Evolutionary conservation across 2,329 filamentous ascomycete species (phyloP).

Genomic region (Monilinia fructigena): DNA sequence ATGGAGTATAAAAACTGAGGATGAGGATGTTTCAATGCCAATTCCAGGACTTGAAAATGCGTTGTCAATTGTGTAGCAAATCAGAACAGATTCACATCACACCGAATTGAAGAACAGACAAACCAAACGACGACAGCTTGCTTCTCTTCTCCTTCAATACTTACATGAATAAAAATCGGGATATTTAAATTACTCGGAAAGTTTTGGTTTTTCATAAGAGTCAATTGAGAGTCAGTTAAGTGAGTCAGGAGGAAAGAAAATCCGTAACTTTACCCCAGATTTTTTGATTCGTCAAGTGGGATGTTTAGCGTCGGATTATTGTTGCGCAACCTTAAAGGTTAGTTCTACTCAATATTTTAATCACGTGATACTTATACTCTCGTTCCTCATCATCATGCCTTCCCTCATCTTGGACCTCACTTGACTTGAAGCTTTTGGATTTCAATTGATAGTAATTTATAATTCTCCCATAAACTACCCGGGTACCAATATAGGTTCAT

Average conservation of each 20-base stretch:
- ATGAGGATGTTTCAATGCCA: neutral
- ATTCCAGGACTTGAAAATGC: neutral
- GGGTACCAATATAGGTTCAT: neutral
- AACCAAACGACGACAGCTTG: neutral
- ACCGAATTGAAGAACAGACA: neutral
- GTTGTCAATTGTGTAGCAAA: neutral
- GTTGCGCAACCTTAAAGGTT: no score
- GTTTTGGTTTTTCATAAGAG: conserved; percentile 1
- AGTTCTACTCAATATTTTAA: no score
- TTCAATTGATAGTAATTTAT: neutral
- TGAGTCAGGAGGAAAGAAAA: conserved; percentile 8
- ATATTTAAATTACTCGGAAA: no score
- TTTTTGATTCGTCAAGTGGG: conserved; percentile 4
- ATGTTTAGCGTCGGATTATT: conserved; percentile 8
- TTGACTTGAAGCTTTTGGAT: neutral
- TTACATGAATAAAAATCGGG: neutral
- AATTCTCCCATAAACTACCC: neutral
- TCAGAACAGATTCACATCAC: neutral
- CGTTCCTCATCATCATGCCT: neutral
- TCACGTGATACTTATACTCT: neutral
- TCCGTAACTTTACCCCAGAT: conserved; percentile 16
- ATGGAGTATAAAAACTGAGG: neutral
- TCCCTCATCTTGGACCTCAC: neutral
- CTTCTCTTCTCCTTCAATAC: neutral
- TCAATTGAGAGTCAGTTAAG: neutral